A percentile compares a stretch with the other conserved stretches of the same genome.
Evolutionary conservation across 306 rosid species (phyloP).

Genomic region (Herpetospermum pedunculosum): DNA sequence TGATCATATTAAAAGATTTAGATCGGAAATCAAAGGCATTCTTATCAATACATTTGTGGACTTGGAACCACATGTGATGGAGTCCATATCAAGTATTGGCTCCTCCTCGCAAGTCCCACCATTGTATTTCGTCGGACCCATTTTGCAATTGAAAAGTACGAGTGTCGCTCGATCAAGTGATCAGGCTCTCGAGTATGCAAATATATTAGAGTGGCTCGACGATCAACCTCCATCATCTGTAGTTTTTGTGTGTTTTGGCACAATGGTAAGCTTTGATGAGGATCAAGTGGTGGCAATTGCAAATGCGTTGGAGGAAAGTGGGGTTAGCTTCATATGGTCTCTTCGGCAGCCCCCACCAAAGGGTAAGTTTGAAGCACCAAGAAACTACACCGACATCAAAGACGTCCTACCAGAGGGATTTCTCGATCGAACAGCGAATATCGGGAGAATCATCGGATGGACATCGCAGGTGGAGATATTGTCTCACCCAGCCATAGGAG

Average conservation of each 20-base stretch:
- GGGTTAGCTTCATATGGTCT: neutral
- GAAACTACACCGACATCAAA: neutral
- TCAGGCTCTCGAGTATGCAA: neutral
- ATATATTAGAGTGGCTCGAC: constrained; percentile 19
- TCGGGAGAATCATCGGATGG: constrained; percentile 20
- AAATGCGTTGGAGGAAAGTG: constrained; percentile 12
- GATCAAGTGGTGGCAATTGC: constrained; percentile 17
- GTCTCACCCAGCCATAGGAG: constrained; percentile 17
- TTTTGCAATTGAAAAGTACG: neutral
- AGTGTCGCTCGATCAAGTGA: neutral
- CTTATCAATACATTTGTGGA: constrained; percentile 15
- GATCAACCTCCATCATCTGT: constrained; percentile 17
- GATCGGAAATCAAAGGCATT: constrained; percentile 15
- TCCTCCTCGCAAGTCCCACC: neutral
- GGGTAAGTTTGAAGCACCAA: neutral
- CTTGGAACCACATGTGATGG: constrained; percentile 2
- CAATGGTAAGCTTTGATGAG: constrained; percentile 13
- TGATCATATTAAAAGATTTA: neutral
- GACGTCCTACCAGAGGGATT: neutral
- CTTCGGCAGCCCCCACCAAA: neutral
- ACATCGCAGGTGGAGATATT: constrained; percentile 20
- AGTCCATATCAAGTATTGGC: neutral
- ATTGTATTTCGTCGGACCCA: neutral
- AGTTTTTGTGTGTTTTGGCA: constrained; percentile 29
- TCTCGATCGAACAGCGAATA: constrained; percentile 6